These are phyloP conservation scores for Dothistroma septosporum DNA, from an alignment of 2,329 filamentous ascomycete genomes.

Conservation along the genomic window DNA sequence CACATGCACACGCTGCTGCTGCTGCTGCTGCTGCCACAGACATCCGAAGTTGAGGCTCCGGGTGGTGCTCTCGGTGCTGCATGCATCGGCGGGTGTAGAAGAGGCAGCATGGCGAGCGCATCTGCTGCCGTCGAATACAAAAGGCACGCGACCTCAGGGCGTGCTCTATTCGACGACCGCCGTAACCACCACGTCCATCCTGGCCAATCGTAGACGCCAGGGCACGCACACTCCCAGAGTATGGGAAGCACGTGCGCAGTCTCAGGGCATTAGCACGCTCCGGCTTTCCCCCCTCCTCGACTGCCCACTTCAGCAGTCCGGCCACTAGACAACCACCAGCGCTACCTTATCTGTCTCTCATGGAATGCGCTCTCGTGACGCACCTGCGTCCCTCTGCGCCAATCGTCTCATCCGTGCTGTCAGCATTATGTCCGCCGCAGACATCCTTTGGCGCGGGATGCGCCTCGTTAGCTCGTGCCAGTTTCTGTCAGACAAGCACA, in stretches of 20 bases:
- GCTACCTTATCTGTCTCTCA: neutral
- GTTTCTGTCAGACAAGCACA: neutral
- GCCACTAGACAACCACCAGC: neutral
- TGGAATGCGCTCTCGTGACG: neutral
- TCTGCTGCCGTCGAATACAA: neutral
- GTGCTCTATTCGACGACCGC: slow-evolving; percentile 1
- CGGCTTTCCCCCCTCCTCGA: neutral
- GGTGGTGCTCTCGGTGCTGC: neutral
- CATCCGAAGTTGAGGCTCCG: slow-evolving; percentile 6
- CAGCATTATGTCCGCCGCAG: neutral
- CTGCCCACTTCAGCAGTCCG: neutral
- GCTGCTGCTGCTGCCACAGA: neutral
- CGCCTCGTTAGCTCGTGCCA: neutral
- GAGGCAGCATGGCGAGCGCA: neutral
- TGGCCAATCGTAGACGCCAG: neutral
- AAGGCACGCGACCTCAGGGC: neutral
- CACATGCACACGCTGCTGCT: neutral
- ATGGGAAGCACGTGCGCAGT: neutral
- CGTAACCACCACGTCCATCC: too few relatives aligned
- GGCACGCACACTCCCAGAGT: neutral
- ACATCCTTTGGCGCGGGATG: neutral
- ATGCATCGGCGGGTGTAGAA: neutral
- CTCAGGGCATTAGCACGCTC: neutral
- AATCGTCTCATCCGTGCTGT: neutral
- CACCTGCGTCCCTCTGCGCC: neutral